Percentiles rank a stretch among this genome's conserved stretches.
Evolutionary conservation across 768 basidiomycete genomes (phyloP).

Genomic region (Sarcodon sp.): DNA sequence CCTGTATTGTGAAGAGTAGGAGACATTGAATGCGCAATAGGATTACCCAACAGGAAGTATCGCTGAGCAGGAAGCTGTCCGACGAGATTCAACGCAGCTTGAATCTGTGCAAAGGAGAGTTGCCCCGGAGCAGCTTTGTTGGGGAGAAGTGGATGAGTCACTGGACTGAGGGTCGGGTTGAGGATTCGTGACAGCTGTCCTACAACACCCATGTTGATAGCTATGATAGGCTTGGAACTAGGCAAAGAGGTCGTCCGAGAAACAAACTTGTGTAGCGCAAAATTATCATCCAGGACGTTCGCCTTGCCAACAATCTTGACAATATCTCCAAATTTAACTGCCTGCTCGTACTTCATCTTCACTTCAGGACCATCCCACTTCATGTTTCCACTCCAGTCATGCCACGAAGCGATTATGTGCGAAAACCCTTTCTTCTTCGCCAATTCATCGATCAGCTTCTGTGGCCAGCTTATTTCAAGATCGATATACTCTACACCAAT

Average conservation of each 20-base stretch:
- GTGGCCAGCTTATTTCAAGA: slow-evolving; percentile 71
- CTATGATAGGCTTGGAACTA: slow-evolving; percentile 71
- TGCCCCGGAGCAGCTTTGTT: slow-evolving; percentile 88
- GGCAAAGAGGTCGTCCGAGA: slow-evolving; percentile 26
- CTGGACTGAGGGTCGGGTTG: slow-evolving; percentile 77
- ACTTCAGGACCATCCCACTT: slow-evolving; percentile 64
- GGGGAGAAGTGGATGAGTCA: slow-evolving; percentile 84
- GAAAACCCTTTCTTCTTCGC: slow-evolving; percentile 53
- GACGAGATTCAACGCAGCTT: slow-evolving; percentile 65
- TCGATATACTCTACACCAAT: slow-evolving; percentile 90
- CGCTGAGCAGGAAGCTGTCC: slow-evolving; percentile 63
- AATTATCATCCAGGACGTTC: slow-evolving; percentile 60
- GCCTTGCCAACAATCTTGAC: slow-evolving; percentile 91
- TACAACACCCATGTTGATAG: slow-evolving; percentile 84
- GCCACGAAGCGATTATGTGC: slow-evolving; percentile 85
- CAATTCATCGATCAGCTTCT: slow-evolving; percentile 46
- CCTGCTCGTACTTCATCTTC: slow-evolving; percentile 56
- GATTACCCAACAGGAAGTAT: slow-evolving; percentile 84
- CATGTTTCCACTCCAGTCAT: slow-evolving; percentile 83
- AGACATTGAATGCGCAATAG: slow-evolving; percentile 83
- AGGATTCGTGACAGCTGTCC: slow-evolving; percentile 89
- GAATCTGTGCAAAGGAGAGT: slow-evolving; percentile 78
- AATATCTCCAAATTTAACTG: slow-evolving; percentile 67
- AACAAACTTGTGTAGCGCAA: slow-evolving; percentile 65
- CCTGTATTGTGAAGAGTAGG: slow-evolving; percentile 90